Percentiles rank a stretch among this genome's conserved stretches.
Evolutionary conservation across 257 asterid genomes (phyloP).

Genomic region (Verbascum thapsus): DNA sequence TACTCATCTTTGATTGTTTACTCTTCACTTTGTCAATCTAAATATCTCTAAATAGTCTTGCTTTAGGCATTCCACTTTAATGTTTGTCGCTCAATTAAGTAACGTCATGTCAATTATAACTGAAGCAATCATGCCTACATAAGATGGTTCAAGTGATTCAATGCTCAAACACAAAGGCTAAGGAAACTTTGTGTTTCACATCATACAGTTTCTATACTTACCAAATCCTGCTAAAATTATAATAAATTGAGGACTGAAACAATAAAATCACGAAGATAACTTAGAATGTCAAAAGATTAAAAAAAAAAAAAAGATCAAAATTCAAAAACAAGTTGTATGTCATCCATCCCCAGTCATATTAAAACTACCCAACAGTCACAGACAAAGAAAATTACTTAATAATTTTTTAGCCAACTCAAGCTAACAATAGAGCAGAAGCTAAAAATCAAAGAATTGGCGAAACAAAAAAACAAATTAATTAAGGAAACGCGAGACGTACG

Average conservation of each 20-base stretch:
- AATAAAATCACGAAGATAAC: not conserved
- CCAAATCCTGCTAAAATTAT: not conserved
- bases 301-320: not conserved
- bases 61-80: not conserved
- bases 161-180: not conserved
- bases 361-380: not conserved
- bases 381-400: too few relatives aligned
- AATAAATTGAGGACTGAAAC: not conserved
- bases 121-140: not conserved
- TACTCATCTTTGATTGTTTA: too few relatives aligned
- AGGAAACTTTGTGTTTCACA: not conserved
- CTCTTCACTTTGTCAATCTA: not conserved
- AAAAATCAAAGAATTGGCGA: slow-evolving; percentile 6
- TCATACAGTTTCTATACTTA: not conserved
- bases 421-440: too few relatives aligned
- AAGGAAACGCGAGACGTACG: slow-evolving; percentile 40
- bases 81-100: not conserved
- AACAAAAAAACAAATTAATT: not conserved
- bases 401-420: slow-evolving; percentile 21
- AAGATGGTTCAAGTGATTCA: slow-evolving; percentile 1
- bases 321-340: too few relatives aligned
- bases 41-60: not conserved
- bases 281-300: not conserved
- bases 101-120: not conserved
- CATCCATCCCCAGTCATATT: not conserved